Evolutionary conservation across 352 stramenopile genomes (phyloP), one percentile per base, ranked within the genome.

Genomic region (Paralagenidium karlingii): DNA sequence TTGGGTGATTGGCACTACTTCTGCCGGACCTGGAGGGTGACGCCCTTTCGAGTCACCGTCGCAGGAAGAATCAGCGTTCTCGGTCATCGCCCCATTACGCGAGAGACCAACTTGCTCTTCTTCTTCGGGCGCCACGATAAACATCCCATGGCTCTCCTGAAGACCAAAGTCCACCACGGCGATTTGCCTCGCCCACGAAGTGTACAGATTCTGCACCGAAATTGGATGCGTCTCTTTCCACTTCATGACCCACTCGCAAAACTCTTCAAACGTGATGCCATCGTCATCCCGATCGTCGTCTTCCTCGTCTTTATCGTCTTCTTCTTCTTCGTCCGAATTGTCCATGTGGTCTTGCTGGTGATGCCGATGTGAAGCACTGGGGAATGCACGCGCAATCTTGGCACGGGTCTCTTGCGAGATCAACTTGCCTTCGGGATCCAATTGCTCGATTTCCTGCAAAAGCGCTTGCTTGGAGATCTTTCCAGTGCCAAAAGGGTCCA

Each of bases 241-340:
- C 42, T 57, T 65, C 70, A 88, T 82, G 40, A 90, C 71, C 57
- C 66, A 83, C 21, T 58, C 39, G 43, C 77, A 85, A 42, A 90
- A 90, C 20, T 53, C 53, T 11, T 63, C 45, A 43, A 90, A 90
- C 38, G 84, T 66, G 22, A 86, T 46, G n/a, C n/a, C n/a, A n/a
- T n/a, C n/a, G n/a, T n/a, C n/a, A n/a, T n/a, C n/a, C n/a, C n/a
- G n/a, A 10, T 42, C 43, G 34, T 44, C 24, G 16, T 19, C 26
- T 6, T 60, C 58, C 33, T 82, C 63, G 25, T 48, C 21, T 8
- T 29, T 29, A 2, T 68, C 48, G 4, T 20, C 25, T 1, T 21
- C 26, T 25, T 22, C 11, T 4, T 45, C 26, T 5, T 29, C 28
- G 12, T 33, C 26, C 2, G 27, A 34, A 11, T 46, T 45, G 20